Percentiles rank a stretch among this genome's conserved stretches.
These are phyloP conservation scores for Lactifluus piperatus DNA, from an alignment of 768 basidiomycete species.

Conservation along the genomic window DNA sequence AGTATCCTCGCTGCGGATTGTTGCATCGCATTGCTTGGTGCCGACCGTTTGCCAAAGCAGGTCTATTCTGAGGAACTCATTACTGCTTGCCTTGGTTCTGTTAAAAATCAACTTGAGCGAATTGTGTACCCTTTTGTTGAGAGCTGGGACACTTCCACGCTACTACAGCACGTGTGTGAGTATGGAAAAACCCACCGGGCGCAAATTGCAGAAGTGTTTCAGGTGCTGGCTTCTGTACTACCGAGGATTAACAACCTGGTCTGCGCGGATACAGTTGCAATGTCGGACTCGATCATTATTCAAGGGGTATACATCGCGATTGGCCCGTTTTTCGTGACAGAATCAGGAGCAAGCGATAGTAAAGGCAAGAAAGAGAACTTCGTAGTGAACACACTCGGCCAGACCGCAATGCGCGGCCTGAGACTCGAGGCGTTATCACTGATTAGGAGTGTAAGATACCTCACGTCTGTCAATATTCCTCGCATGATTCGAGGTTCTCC, in stretches of 20 bases:
- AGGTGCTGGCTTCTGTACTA: constrained; percentile 59
- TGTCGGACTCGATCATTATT: constrained; percentile 90
- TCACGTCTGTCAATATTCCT: background rate
- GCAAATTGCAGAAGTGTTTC: constrained; percentile 60
- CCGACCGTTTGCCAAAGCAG: constrained; percentile 80
- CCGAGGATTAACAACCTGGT: constrained; percentile 71
- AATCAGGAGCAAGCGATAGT: constrained; percentile 45
- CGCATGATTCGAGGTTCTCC: constrained; percentile 7
- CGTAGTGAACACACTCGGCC: constrained; percentile 59
- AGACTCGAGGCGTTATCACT: constrained; percentile 75
- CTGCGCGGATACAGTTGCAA: constrained; percentile 57
- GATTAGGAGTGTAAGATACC: constrained; percentile 64
- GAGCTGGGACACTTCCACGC: constrained; percentile 41
- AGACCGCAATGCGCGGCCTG: constrained; percentile 72
- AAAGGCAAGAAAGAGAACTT: constrained; percentile 51
- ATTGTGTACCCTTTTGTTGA: constrained; percentile 85
- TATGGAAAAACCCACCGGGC: constrained; percentile 32
- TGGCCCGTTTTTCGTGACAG: constrained; percentile 89
- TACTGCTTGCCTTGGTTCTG: constrained; percentile 58
- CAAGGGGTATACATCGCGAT: constrained; percentile 89
- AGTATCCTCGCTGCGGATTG: constrained; percentile 80
- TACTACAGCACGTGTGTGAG: constrained; percentile 45
- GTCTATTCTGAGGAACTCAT: constrained; percentile 96
- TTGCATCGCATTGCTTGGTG: constrained; percentile 65
- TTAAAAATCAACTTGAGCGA: constrained; percentile 74